These are phyloP conservation scores for Cercospora citrullina DNA, from an alignment of 2,329 filamentous ascomycete species.

Conservation along the genomic window DNA sequence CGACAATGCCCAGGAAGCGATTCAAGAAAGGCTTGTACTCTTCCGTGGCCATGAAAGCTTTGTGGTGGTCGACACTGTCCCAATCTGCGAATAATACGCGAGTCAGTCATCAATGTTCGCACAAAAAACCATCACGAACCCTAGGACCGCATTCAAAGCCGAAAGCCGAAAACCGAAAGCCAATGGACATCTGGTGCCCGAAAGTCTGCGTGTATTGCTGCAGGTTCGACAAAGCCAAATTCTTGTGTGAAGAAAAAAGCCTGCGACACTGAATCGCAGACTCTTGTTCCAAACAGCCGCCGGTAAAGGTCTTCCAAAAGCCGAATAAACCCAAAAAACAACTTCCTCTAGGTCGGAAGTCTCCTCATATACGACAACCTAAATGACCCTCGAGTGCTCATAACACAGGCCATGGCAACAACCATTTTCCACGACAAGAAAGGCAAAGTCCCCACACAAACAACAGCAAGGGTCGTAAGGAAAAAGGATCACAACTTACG, in stretches of 20 bases:
- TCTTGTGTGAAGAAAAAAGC: neutral
- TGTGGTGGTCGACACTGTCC: constrained; percentile 44
- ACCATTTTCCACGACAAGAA: neutral
- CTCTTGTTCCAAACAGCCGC: neutral
- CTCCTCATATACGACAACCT: neutral
- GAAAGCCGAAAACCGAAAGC: neutral
- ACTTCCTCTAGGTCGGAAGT: neutral
- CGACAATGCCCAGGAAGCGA: constrained; percentile 35
- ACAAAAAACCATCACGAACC: neutral
- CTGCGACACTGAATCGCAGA: neutral
- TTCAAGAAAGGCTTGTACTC: constrained; percentile 44
- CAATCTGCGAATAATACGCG: constrained; percentile 42
- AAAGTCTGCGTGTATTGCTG: neutral
- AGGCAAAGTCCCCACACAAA: neutral
- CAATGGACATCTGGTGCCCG: neutral
- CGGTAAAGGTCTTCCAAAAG: neutral
- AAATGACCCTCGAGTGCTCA: neutral
- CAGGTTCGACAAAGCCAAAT: neutral
- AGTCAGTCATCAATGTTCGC: neutral
- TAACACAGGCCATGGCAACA: neutral
- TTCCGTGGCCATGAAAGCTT: constrained; percentile 42
- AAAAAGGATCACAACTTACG: constrained; percentile 36
- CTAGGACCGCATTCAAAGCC: neutral
- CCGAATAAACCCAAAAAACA: neutral
- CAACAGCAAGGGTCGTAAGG: neutral